Evolutionary conservation across 371 early-diverging fungal species (phyloP).

Genomic region (Mortierella sp.): DNA sequence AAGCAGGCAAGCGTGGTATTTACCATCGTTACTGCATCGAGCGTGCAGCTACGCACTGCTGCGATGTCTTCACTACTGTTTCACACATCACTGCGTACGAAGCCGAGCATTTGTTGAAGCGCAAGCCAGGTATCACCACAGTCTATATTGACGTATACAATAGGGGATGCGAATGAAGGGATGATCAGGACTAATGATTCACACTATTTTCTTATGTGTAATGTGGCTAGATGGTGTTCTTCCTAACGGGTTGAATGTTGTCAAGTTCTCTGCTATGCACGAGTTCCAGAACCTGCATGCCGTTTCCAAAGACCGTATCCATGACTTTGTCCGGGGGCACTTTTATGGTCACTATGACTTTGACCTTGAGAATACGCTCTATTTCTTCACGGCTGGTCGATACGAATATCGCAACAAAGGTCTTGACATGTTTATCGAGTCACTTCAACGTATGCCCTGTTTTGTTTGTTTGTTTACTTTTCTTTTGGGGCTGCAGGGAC

Average conservation of each 20-base stretch:
- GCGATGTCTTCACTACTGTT: conserved; percentile 98
- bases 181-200: too few relatives aligned
- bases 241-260: conserved; percentile 95
- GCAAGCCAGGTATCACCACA: conserved; percentile 81
- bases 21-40: conserved; percentile 98
- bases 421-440: conserved; percentile 95
- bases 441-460: conserved; percentile 80
- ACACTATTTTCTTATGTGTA: too few relatives aligned
- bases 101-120: conserved; percentile 93
- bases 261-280: conserved; percentile 96
- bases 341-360: conserved; percentile 97
- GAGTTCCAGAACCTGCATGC: conserved; percentile 98
- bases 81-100: conserved; percentile 97
- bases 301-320: conserved; percentile 90
- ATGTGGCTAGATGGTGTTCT: conserved; percentile 86
- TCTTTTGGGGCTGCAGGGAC: background rate
- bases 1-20: conserved; percentile 96
- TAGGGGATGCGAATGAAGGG: too few relatives aligned
- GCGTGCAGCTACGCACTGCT: conserved; percentile 95
- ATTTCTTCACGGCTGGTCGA: conserved; percentile 97
- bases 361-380: conserved; percentile 94
- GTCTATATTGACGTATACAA: too few relatives aligned
- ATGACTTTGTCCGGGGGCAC: conserved; percentile 97
- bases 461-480: background rate
- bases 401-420: conserved; percentile 98